These are phyloP conservation scores for Ophiocordyceps camponoti-saundersi DNA, from an alignment of 2,329 filamentous ascomycete genomes.

Conservation along the genomic window DNA sequence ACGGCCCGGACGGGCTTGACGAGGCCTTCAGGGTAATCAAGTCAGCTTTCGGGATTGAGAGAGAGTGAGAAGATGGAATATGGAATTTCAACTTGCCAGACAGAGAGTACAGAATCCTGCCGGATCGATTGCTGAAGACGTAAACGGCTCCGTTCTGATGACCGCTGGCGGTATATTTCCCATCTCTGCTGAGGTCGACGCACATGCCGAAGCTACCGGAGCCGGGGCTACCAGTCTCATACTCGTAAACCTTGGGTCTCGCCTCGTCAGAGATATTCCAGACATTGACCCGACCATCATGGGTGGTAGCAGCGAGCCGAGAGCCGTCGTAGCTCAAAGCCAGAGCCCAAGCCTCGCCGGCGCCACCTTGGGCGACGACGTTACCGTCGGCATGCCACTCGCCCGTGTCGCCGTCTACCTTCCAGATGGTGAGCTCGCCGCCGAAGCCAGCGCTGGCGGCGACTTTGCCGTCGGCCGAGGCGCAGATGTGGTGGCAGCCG, in stretches of 20 bases:
- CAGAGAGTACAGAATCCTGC: slow-evolving; percentile 70
- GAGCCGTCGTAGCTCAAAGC: slow-evolving; percentile 70
- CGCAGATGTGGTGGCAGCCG: slow-evolving; percentile 79
- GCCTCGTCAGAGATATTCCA: slow-evolving; percentile 52
- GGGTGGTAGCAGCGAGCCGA: slow-evolving; percentile 73
- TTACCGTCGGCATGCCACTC: slow-evolving; percentile 29
- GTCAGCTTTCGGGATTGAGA: background rate
- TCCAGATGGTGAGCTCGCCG: slow-evolving; percentile 78
- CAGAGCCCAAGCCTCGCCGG: slow-evolving; percentile 72
- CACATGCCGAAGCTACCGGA: slow-evolving; percentile 84
- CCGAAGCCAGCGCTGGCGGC: slow-evolving; percentile 80
- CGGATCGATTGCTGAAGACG: slow-evolving; percentile 86
- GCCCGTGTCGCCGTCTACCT: slow-evolving; percentile 35
- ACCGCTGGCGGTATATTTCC: slow-evolving; percentile 73
- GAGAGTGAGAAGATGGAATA: background rate
- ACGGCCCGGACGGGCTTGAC: slow-evolving; percentile 75
- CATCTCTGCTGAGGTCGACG: slow-evolving; percentile 66
- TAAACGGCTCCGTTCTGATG: slow-evolving; percentile 88
- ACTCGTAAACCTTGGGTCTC: slow-evolving; percentile 55
- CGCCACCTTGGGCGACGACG: slow-evolving; percentile 28
- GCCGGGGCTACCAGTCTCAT: slow-evolving; percentile 53
- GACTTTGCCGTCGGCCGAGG: slow-evolving; percentile 48
- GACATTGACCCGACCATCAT: slow-evolving; percentile 76
- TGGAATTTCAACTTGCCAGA: slow-evolving; percentile 37
- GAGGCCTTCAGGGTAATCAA: slow-evolving; percentile 36